Percentiles rank a stretch among this genome's conserved stretches.
Conservation (phyloP, 106 monocot genomes). For the Dendrobium chrysotoxum region DNA sequence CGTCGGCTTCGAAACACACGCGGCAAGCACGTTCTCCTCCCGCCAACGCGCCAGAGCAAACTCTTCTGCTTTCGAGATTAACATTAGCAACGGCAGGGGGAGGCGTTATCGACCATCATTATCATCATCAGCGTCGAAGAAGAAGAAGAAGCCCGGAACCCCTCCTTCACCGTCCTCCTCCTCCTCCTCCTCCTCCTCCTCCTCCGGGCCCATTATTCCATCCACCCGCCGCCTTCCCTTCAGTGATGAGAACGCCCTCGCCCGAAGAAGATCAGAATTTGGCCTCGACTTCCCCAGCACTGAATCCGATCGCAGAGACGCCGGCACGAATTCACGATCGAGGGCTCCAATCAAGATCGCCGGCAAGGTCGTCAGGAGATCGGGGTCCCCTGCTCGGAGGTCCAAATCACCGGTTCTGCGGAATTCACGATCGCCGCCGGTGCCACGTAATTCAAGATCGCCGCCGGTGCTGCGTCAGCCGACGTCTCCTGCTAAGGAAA, state of each 20-base stretch:
- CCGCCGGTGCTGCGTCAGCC: neutral
- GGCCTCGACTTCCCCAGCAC: conserved; percentile 29
- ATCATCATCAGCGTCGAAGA: neutral
- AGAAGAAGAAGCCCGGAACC: neutral
- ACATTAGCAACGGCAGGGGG: no score
- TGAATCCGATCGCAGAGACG: conserved; percentile 8
- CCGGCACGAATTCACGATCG: neutral
- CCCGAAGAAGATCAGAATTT: conserved; percentile 11
- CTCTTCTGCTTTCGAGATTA: neutral
- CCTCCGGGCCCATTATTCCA: conserved; percentile 10
- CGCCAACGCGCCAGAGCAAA: conserved; percentile 22
- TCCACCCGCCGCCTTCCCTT: neutral
- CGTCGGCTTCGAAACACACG: neutral
- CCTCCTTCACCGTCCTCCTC: conserved; percentile 7
- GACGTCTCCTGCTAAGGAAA: neutral
- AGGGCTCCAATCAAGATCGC: conserved; percentile 6
- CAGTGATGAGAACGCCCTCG: no score
- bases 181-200: neutral
- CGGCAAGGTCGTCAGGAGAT: neutral
- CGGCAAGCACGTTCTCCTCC: conserved; percentile 6
- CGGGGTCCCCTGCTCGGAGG: neutral
- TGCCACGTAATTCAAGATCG: neutral
- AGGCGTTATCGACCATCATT: conserved; percentile 1
- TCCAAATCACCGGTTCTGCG: neutral
- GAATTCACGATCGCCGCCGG: neutral